phyloP scores from a whole-genome alignment of 768 basidiomycete species.

The Trametes coccinea region DNA sequence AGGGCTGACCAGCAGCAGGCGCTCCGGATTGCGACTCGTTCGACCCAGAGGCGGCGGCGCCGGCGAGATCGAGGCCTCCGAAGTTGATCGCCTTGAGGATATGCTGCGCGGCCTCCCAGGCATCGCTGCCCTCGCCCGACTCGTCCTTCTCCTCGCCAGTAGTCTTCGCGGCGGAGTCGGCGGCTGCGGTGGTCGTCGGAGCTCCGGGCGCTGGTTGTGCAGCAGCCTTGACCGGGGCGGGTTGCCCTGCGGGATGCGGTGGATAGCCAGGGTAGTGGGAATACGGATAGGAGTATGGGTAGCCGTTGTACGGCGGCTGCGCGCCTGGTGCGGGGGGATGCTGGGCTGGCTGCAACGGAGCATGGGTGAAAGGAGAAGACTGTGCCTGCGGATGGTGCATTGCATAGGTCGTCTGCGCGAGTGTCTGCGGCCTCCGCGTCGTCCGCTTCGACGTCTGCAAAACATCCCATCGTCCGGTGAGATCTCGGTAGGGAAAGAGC shows the following conservation, averaged over 20 bases:
- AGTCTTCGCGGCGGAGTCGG: not conserved
- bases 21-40: not conserved
- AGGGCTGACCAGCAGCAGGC: not conserved
- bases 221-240: slow-evolving; percentile 1
- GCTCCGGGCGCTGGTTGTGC: not conserved
- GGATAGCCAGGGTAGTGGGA: slow-evolving; percentile 16
- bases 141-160: slow-evolving; percentile 16
- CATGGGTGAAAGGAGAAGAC: slow-evolving; percentile 61
- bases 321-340: slow-evolving; percentile 23
- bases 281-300: slow-evolving; percentile 16
- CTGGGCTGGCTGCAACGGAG: slow-evolving; percentile 42
- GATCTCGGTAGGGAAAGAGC: not conserved
- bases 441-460: slow-evolving; percentile 73
- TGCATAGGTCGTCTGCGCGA: slow-evolving; percentile 31
- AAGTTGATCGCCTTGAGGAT: slow-evolving; percentile 80
- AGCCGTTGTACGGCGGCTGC: slow-evolving; percentile 13
- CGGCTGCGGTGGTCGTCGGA: not conserved
- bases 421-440: slow-evolving; percentile 77
- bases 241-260: not conserved
- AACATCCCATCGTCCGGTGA: not conserved
- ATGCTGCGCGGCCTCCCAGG: slow-evolving; percentile 77
- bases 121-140: slow-evolving; percentile 46
- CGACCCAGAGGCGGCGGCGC: slow-evolving; percentile 10
- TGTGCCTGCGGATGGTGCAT: slow-evolving; percentile 25
- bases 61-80: slow-evolving; percentile 41